phyloP scores from a whole-genome alignment of 768 basidiomycete species.

The Pisolithus microcarpus region DNA sequence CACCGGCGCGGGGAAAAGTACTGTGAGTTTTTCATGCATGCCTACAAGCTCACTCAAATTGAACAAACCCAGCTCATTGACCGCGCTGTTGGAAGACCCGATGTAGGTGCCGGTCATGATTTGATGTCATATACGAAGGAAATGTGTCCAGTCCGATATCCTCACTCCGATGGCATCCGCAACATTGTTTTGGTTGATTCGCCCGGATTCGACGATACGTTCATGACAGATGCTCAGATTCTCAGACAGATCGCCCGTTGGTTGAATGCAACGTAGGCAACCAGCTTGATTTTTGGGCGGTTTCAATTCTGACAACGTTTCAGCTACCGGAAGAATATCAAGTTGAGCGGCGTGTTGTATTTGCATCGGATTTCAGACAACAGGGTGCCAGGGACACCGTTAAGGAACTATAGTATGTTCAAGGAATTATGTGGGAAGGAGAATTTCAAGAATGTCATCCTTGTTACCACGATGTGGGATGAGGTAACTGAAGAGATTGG shows the following conservation, averaged over 20 bases:
- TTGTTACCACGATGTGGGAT: neutral
- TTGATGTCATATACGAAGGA: too few relatives aligned
- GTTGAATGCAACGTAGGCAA: slow-evolving; percentile 8
- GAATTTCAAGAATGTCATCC: neutral
- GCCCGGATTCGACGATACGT: slow-evolving; percentile 21
- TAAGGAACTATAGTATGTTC: neutral
- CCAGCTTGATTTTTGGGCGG: too few relatives aligned
- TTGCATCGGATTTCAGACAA: slow-evolving; percentile 15
- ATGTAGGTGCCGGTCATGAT: too few relatives aligned
- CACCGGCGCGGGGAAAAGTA: neutral
- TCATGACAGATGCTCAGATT: slow-evolving; percentile 16
- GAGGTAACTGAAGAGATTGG: neutral
- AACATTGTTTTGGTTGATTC: slow-evolving; percentile 11
- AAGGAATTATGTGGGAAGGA: neutral
- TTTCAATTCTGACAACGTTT: too few relatives aligned
- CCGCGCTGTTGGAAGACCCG: too few relatives aligned
- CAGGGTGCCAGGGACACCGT: neutral
- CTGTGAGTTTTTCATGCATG: neutral
- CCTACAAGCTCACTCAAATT: too few relatives aligned
- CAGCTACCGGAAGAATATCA: slow-evolving; percentile 21
- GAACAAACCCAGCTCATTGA: too few relatives aligned
- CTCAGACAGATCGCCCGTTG: slow-evolving; percentile 16
- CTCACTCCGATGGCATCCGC: neutral
- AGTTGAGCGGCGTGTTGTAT: slow-evolving; percentile 28
- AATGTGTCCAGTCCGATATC: too few relatives aligned